Evolutionary conservation across 2,329 filamentous ascomycete species (phyloP).

Genomic region (Triangularia verruculosa): DNA sequence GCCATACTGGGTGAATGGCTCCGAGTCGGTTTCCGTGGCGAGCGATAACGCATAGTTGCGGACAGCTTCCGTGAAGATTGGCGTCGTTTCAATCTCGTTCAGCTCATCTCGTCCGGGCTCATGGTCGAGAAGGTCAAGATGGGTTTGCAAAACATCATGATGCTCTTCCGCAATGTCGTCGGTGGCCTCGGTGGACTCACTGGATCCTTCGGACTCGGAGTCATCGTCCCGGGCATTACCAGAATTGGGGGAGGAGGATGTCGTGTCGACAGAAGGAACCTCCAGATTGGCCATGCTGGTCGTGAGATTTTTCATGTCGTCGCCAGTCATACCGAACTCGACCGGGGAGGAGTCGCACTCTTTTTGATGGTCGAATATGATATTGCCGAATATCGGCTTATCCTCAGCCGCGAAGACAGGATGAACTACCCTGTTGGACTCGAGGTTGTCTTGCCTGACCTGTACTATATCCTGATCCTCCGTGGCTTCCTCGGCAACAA

Average conservation of each 20-base stretch:
- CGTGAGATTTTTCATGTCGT: background rate
- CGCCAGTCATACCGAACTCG: no score
- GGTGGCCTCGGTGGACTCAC: background rate
- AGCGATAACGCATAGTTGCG: constrained; percentile 20
- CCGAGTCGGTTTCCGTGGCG: background rate
- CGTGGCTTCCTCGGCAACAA: no score
- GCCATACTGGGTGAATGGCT: constrained; percentile 32
- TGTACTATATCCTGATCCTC: no score
- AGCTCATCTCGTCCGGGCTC: constrained; percentile 25
- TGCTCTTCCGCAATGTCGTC: constrained; percentile 3
- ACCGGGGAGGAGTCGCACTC: background rate
- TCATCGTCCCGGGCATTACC: background rate
- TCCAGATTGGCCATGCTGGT: background rate
- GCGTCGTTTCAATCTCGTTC: constrained; percentile 31
- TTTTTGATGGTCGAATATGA: no score
- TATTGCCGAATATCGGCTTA: no score
- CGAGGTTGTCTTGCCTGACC: no score
- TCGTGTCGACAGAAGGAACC: background rate
- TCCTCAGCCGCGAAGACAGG: no score
- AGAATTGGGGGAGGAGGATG: background rate
- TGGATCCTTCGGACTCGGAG: background rate
- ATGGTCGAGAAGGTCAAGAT: constrained; percentile 24
- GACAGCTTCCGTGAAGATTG: constrained; percentile 33
- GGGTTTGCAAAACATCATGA: background rate
- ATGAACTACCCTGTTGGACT: no score